These are phyloP conservation scores for Ceraceosorus guamensis DNA, from an alignment of 1,284 basidiomycete genomes.

Conservation along the genomic window DNA sequence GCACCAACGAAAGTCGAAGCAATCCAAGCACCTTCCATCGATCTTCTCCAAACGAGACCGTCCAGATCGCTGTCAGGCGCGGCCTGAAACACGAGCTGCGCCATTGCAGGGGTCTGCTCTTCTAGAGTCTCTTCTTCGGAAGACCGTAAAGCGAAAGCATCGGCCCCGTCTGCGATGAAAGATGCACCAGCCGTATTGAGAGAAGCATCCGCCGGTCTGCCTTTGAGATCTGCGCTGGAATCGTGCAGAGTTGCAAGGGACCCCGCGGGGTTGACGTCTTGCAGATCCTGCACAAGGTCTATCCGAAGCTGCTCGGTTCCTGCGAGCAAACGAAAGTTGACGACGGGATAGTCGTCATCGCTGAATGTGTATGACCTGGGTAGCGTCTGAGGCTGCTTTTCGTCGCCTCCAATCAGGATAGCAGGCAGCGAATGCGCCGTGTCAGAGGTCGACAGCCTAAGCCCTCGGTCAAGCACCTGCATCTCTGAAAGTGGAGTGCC, in stretches of 20 bases:
- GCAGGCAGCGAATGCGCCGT: not conserved
- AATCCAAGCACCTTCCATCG: too few relatives aligned
- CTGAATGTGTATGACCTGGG: not conserved
- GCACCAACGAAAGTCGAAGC: not conserved
- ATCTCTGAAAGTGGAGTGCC: not conserved
- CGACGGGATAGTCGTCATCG: not conserved
- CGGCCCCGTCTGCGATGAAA: too few relatives aligned
- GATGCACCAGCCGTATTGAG: not conserved
- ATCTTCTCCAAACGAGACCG: too few relatives aligned
- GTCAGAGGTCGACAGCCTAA: not conserved
- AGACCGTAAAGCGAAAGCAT: not conserved
- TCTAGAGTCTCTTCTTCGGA: not conserved
- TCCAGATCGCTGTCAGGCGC: not conserved
- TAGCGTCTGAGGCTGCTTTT: not conserved
- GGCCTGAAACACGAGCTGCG: not conserved
- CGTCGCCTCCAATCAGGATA: not conserved
- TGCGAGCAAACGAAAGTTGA: not conserved
- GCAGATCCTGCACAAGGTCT: not conserved
- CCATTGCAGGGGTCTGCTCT: not conserved
- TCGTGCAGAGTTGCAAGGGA: too few relatives aligned
- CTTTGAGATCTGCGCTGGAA: too few relatives aligned
- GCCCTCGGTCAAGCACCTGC: not conserved
- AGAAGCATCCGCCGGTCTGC: not conserved
- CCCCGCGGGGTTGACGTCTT: too few relatives aligned
- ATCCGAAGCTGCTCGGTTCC: not conserved